Evolutionary conservation across 495 filamentous ascomycete genomes (phyloP), one percentile per base, ranked within the genome.

Genomic region (Parathielavia appendiculata): DNA sequence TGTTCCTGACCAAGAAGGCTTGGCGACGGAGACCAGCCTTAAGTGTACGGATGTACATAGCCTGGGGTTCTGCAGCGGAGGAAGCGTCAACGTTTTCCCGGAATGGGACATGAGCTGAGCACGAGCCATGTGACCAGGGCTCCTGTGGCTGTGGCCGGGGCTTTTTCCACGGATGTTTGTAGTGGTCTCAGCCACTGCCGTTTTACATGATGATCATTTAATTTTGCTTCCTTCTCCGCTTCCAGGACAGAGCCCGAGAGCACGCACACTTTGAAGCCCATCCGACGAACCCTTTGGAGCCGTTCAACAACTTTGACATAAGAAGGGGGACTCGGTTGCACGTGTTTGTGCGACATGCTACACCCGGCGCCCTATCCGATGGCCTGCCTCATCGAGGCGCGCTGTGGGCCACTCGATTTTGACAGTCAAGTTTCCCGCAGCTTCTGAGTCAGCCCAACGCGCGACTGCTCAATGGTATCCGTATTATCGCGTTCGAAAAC

Each of bases 381-480:
- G 10, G 8, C 5, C 32, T 47, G 58, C 56, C 52, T 60, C 58
- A 51, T 8, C 39, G n/a, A 13, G 26, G 52, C 30, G 20, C 14
- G 53, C 48, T 51, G 46, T 19, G 53, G 52, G 52, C 58, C 58
- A 56, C 46, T 52, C 30, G 47, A 51, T 60, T 49, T 26, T 44
- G 36, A n/a, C 13, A 16, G 16, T 52, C 11, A 32, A 32, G 8
- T 13, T 35, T 11, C 16, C n/a, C n/a, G 5, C 16, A 35, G 34
- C n/a, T 9, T 36, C 32, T 8, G 4, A 36, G 32, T 46, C 46
- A 49, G 26, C 26, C 26, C 26, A 30, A 30, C 26, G 26, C 26
- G 26, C 26, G 26, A 30, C 26, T 30, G 26, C 26, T 30, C 26
- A n/a, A n/a, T n/a, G n/a, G 26, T 30, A 11, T n/a, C n/a, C n/a